A percentile compares a stretch with the other conserved stretches of the same genome.
Conservation (phyloP, 148 eudicot species). For the Pharnaceum exiguum region DNA sequence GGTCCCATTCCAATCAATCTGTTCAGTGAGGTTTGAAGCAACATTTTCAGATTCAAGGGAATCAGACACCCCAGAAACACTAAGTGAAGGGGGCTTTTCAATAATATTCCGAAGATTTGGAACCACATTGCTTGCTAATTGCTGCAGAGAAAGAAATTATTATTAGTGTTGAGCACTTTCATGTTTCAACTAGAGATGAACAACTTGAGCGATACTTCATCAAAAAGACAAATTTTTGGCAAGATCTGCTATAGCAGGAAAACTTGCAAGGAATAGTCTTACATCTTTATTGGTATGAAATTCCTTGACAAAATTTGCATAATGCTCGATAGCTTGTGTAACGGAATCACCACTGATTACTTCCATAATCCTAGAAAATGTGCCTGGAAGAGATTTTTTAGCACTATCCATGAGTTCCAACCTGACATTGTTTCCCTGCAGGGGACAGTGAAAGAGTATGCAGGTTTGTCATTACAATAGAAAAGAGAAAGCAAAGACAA, state of each 20-base stretch:
- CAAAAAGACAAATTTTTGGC: too few relatives aligned
- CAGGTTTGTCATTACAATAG: not conserved
- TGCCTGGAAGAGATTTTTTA: conserved; percentile 61
- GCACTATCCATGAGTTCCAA: conserved; percentile 85
- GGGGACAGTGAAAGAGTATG: conserved; percentile 8
- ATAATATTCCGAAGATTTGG: conserved; percentile 49
- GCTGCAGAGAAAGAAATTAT: conserved; percentile 32
- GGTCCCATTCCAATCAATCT: conserved; percentile 26
- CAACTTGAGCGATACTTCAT: too few relatives aligned
- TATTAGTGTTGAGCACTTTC: not conserved
- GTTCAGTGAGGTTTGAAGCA: conserved; percentile 30
- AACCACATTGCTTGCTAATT: conserved; percentile 30
- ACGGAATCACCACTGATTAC: conserved; percentile 65
- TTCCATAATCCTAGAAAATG: conserved; percentile 66
- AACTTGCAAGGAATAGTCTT: conserved; percentile 18
- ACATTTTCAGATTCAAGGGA: conserved; percentile 30
- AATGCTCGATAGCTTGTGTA: conserved; percentile 71
- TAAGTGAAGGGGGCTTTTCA: conserved; percentile 59
- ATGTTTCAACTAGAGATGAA: too few relatives aligned
- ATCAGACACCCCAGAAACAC: conserved; percentile 43
- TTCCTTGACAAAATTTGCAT: conserved; percentile 64
- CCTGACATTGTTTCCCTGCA: conserved; percentile 80
- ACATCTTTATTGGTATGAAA: conserved; percentile 72
- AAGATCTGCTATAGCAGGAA: not conserved
- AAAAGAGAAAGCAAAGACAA: not conserved